Conservation (phyloP, 2,329 filamentous ascomycete genomes). For the Colletotrichum filicis region DNA sequence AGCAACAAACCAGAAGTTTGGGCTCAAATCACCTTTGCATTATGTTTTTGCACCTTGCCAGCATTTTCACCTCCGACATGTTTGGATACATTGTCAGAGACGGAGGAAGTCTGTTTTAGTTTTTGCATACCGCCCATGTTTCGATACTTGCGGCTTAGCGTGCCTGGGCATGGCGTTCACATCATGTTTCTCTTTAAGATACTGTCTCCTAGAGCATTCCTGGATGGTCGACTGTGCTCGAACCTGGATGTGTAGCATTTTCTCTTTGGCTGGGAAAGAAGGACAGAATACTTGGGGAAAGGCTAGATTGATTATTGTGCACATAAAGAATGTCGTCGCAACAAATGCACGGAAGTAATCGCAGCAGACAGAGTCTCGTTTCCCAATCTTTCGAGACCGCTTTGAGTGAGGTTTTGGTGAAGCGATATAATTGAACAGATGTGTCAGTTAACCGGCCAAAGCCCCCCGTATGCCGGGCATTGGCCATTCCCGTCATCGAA, state of each 20-base stretch:
- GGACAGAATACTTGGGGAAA: neutral
- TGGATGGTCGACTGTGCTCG: neutral
- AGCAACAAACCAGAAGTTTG: neutral
- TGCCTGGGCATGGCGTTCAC: constrained; percentile 5
- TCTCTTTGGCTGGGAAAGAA: neutral
- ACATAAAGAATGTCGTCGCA: neutral
- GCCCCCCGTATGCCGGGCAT: neutral
- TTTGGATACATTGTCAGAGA: neutral
- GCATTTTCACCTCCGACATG: neutral
- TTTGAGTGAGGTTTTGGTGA: neutral
- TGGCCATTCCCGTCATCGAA: neutral
- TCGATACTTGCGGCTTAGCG: neutral
- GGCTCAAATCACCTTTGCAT: neutral
- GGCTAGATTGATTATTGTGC: constrained; percentile 3
- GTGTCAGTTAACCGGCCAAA: neutral
- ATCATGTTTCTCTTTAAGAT: neutral
- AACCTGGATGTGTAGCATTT: constrained; percentile 20
- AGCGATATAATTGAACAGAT: neutral
- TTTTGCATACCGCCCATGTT: neutral
- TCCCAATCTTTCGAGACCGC: neutral
- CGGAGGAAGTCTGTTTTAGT: neutral
- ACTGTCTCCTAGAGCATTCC: neutral
- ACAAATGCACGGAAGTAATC: neutral
- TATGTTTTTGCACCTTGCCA: neutral
- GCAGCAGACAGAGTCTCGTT: neutral